phyloP scores from a whole-genome alignment of 2,329 filamentous ascomycete species.

The Verticillium klebahnii region DNA sequence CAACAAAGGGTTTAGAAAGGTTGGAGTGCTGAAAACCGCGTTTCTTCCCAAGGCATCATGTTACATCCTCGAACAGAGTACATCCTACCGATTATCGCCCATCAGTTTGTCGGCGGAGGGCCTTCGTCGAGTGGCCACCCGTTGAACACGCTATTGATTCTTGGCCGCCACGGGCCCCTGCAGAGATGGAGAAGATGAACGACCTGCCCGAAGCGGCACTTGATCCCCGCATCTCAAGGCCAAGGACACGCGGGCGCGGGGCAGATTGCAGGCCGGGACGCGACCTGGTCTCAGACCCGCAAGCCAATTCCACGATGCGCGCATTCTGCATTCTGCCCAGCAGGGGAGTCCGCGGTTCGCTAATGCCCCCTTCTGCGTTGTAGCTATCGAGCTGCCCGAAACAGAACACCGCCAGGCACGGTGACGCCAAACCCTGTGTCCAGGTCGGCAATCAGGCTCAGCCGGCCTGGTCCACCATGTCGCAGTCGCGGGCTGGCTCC shows the following conservation, averaged over 20 bases:
- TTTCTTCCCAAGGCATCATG: too few relatives aligned
- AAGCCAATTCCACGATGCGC: background rate
- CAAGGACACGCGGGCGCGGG: background rate
- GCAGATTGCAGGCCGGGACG: background rate
- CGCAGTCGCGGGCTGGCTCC: background rate
- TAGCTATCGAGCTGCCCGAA: background rate
- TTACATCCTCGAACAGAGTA: too few relatives aligned
- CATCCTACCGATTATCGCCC: too few relatives aligned
- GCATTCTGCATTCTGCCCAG: background rate
- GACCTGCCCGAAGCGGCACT: background rate
- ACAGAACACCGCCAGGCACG: background rate
- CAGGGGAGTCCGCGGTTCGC: background rate
- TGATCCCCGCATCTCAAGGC: background rate
- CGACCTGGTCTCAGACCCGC: background rate
- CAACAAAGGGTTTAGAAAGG: too few relatives aligned
- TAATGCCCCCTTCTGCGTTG: background rate
- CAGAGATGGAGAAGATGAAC: background rate
- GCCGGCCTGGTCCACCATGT: background rate
- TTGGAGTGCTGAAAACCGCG: too few relatives aligned
- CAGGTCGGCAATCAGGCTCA: background rate
- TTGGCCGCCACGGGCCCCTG: background rate
- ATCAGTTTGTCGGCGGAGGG: background rate
- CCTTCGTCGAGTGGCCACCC: background rate
- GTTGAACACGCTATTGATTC: background rate
- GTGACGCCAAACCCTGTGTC: background rate